These are phyloP conservation scores for Extremus antarcticus DNA, from an alignment of 495 filamentous ascomycete species.

Conservation along the genomic window DNA sequence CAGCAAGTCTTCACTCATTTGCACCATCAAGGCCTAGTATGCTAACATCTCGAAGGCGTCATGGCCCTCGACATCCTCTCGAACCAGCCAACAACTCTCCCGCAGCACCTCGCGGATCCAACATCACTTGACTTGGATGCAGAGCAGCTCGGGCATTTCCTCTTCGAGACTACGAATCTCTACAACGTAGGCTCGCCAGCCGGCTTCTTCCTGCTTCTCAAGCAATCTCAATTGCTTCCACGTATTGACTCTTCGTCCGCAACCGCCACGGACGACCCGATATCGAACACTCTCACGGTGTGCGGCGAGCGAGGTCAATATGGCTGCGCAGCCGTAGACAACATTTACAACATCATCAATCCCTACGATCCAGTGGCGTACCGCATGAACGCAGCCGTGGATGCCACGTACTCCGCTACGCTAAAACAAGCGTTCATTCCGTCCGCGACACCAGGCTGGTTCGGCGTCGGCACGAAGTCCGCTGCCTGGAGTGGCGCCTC, in stretches of 20 bases:
- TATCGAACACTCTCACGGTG: constrained; percentile 36
- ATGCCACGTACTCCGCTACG: constrained; percentile 62
- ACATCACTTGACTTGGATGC: constrained; percentile 23
- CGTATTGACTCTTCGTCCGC: constrained; percentile 66
- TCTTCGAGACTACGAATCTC: constrained; percentile 81
- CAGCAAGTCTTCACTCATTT: constrained; percentile 32
- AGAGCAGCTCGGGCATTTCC: constrained; percentile 49
- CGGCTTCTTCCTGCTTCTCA: constrained; percentile 85
- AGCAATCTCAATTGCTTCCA: constrained; percentile 69
- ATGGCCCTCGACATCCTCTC: constrained; percentile 90
- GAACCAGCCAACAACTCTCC: constrained; percentile 64
- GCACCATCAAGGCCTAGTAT: neutral
- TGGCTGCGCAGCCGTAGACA: constrained; percentile 87
- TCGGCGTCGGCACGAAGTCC: constrained; percentile 14
- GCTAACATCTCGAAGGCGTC: constrained; percentile 29
- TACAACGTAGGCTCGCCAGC: constrained; percentile 89
- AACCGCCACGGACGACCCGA: constrained; percentile 46
- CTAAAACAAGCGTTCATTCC: constrained; percentile 72
- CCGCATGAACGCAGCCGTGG: constrained; percentile 79
- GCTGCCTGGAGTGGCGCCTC: neutral
- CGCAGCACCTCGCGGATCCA: constrained; percentile 42
- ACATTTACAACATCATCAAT: constrained; percentile 88
- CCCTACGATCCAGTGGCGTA: constrained; percentile 61
- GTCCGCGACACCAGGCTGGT: constrained; percentile 52
- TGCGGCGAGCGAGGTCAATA: constrained; percentile 67